Base-by-base conservation (phyloP, 2,329 filamentous ascomycete species). In the Pestalotiopsis sp. region DNA sequence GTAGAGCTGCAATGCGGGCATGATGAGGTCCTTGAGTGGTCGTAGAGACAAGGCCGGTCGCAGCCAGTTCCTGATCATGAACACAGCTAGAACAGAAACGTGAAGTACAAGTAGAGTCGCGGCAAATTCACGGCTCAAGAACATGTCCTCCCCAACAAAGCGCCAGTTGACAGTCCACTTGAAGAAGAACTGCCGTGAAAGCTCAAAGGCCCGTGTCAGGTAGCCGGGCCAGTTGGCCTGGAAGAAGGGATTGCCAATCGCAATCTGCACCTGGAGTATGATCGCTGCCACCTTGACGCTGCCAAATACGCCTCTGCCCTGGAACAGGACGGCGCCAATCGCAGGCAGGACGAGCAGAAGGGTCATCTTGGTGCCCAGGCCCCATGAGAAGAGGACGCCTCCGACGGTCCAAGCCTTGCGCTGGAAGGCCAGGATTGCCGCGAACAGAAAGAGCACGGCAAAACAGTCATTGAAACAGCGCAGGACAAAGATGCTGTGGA, bases 151-250 rank as follows among this genome's bases (percentile, higher is more conserved):
- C 17, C 92, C 91, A n/a, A 98, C 81, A 78, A 98, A 98, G 66
- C 94, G 90, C 96, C 96, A 99, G 80, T 99, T 99, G 72, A 99
- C 96, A 0, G 96, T 99, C 96, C 96, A 99, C 81, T 95, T 94
- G 84, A 95, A 98, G 74, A 97, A 86, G 81, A 99, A 99, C 73
- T 93, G 89, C 66, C 96, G 87, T 60, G 92, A 94, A 68, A 99
- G 86, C 81, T 99, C 94, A 77, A 99, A 99, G 0, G 96, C 94
- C 70, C 92, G 86, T 60, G 88, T 87, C 20, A 97, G 77, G 77
- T 99, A 99, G 35, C 91, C 92, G 68, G 81, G 79, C 22, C 89
- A 80, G 72, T 94, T 91, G 55, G 82, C 82, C 10, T 84, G 78
- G 24, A 92, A 77, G 80, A 98, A 98, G 0, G 94, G 94, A 57